Evolutionary conservation across 2,329 filamentous ascomycete genomes (phyloP), one percentile per base, ranked within the genome.

Genomic region (Botrytis fragariae): DNA sequence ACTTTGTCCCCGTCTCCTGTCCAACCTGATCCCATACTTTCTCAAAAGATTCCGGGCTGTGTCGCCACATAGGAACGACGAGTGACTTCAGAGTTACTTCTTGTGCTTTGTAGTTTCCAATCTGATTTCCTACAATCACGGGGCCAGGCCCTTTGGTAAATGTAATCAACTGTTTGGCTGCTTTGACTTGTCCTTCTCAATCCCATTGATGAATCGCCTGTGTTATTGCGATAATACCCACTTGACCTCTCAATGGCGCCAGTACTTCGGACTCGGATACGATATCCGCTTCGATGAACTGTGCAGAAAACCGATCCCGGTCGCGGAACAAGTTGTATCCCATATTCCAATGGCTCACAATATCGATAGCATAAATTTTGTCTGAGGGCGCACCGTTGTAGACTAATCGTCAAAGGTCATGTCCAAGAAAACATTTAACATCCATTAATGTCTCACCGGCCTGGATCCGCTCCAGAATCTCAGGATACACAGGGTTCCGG

Each of bases 161-260:
- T 22, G 16, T 54, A 29, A 78, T 44, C 65, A 69, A n/a, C 59
- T 44, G 39, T 67, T 73, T 76, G 73, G 32, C 62, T n/a, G 22
- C 25, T 44, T 71, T 69, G 20, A 73, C 29, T 37, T 85, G 84
- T 6, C 78, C 77, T 1, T 83, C 80, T 76, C 80, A 83, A 45
- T 80, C 78, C 75, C 84, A 86, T 12, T 85, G 78, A 69, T 86
- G 84, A 61, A 86, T 82, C 77, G 86, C 83, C 0, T 82, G 82
- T 0, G 80, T 80, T 3, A 84, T 79, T 48, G 83, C 79, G 10
- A 86, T 75, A 20, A 86, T 81, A 72, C 85, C 82, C 2, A 84
- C 77, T n/a, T 81, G 78, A 7, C 82, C 82, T 32, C 82, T 77
- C 32, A 85, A 76, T 63, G 81, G 73, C 25, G 79, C 79, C 62